Conservation (phyloP, 345 rosid genomes). For the Rhizophora mangle region DNA sequence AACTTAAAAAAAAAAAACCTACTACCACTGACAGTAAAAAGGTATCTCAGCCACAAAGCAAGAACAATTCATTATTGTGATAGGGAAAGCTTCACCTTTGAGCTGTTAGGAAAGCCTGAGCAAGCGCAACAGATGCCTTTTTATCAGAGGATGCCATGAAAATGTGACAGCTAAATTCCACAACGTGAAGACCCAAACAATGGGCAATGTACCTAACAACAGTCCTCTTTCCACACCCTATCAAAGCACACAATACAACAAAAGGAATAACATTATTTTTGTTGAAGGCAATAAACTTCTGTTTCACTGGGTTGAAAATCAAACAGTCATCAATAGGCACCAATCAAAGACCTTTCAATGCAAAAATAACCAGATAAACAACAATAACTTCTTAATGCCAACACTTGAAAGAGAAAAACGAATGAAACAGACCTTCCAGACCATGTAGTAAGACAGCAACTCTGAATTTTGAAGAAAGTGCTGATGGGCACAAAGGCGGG, state of each 20-base stretch:
- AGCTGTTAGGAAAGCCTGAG: slow-evolving; percentile 79
- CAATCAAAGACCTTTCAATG: slow-evolving; percentile 7
- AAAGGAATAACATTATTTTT: slow-evolving; percentile 6
- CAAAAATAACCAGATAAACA: not conserved
- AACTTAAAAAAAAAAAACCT: too few species aligned
- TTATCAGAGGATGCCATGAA: slow-evolving; percentile 71
- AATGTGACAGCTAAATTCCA: slow-evolving; percentile 87
- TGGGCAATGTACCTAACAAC: slow-evolving; percentile 72
- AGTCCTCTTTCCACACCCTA: slow-evolving; percentile 94
- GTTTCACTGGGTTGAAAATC: not conserved
- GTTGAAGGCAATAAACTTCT: not conserved
- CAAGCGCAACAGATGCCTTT: slow-evolving; percentile 65
- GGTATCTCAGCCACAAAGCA: too few species aligned
- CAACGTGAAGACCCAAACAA: slow-evolving; percentile 79
- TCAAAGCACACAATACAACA: slow-evolving; percentile 10
- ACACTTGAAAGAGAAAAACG: slow-evolving; percentile 18
- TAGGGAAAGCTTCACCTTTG: slow-evolving; percentile 54
- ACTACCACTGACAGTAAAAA: too few species aligned
- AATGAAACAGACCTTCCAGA: slow-evolving; percentile 48
- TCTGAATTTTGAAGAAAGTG: slow-evolving; percentile 77
- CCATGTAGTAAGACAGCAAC: slow-evolving; percentile 85
- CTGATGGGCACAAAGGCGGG: slow-evolving; percentile 80
- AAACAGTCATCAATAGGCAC: not conserved
- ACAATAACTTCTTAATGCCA: slow-evolving; percentile 1
- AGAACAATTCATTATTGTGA: too few species aligned